These are phyloP conservation scores for Ogataea methanolica DNA, from an alignment of 805 yeast species.

Conservation along the genomic window DNA sequence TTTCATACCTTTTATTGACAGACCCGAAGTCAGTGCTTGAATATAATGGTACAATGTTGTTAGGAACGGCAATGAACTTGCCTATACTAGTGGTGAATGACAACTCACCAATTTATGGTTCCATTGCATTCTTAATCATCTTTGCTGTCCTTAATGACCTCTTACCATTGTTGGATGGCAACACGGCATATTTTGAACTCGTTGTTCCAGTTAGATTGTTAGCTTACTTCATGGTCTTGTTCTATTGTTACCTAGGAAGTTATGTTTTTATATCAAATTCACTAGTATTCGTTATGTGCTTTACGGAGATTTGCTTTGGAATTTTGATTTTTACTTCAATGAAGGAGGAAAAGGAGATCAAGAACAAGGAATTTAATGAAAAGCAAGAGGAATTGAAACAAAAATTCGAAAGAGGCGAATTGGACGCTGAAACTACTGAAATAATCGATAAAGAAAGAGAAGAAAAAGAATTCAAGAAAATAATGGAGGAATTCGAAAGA, in stretches of 20 bases:
- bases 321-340: constrained; percentile 57
- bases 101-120: constrained; percentile 37
- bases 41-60: constrained; percentile 24
- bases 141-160: constrained; percentile 48
- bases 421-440: constrained; percentile 15
- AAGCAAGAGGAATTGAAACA: constrained; percentile 17
- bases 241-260: constrained; percentile 43
- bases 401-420: constrained; percentile 26
- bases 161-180: constrained; percentile 48
- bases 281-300: constrained; percentile 53
- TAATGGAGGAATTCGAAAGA: constrained; percentile 27
- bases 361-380: constrained; percentile 26
- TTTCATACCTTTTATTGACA: constrained; percentile 19
- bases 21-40: constrained; percentile 26
- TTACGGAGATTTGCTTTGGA: constrained; percentile 67
- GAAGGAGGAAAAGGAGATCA: constrained; percentile 56
- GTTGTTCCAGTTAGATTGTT: constrained; percentile 55
- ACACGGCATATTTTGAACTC: constrained; percentile 48
- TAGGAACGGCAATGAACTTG: constrained; percentile 28
- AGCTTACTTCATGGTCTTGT: constrained; percentile 45
- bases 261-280: constrained; percentile 52
- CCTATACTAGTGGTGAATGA: constrained; percentile 30
- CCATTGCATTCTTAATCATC: constrained; percentile 42
- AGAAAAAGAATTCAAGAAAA: constrained; percentile 27
- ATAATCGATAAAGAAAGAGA: constrained; percentile 20